Conservation (phyloP, 495 filamentous ascomycete species). For the Pyrenopolyporus hunteri region DNA sequence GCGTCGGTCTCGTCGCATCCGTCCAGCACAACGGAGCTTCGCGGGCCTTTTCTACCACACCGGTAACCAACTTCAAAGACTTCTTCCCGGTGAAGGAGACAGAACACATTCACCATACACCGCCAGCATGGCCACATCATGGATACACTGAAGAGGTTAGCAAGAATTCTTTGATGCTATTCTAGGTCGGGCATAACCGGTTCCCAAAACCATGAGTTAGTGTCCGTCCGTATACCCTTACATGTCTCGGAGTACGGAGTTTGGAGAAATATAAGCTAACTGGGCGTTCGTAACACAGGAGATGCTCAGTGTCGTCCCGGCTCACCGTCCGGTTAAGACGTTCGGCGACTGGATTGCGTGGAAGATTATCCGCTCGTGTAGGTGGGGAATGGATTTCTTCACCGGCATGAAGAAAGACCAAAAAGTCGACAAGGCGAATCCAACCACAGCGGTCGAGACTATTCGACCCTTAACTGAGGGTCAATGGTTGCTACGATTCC, state of each 20-base stretch:
- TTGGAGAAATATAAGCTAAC: constrained; percentile 17
- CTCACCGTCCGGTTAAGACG: constrained; percentile 46
- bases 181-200: background rate
- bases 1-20: constrained; percentile 33
- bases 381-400: constrained; percentile 55
- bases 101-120: constrained; percentile 53
- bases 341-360: constrained; percentile 53
- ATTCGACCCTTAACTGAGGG: constrained; percentile 54
- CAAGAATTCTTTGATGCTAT: background rate
- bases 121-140: constrained; percentile 72
- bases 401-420: constrained; percentile 53
- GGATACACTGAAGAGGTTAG: constrained; percentile 55
- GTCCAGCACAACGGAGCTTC: constrained; percentile 27
- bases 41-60: constrained; percentile 52
- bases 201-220: background rate
- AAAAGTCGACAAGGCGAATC: constrained; percentile 53
- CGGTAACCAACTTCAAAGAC: constrained; percentile 45
- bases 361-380: constrained; percentile 48
- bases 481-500: constrained; percentile 73
- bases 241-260: background rate
- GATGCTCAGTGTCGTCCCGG: constrained; percentile 50
- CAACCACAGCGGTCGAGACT: constrained; percentile 51
- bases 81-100: constrained; percentile 58
- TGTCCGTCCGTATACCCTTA: background rate
- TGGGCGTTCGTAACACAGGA: constrained; percentile 32